Percentiles rank a stretch among this genome's conserved stretches.
These are phyloP conservation scores for Globisporangium canariense DNA, from an alignment of 352 stramenopile species.

Conservation along the genomic window DNA sequence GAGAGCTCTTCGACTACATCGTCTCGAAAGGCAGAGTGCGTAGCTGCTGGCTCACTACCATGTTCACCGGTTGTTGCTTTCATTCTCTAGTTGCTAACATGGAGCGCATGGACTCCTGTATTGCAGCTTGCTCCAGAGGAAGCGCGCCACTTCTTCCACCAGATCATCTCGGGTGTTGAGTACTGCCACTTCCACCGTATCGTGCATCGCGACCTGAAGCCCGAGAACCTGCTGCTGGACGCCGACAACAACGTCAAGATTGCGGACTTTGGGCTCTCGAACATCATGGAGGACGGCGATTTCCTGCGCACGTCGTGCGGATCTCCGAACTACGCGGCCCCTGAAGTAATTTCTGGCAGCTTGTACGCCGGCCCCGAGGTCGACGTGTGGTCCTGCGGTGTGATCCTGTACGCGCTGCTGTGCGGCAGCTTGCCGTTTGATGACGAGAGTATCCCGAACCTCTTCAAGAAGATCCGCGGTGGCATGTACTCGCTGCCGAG, in stretches of 20 bases:
- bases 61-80: not conserved
- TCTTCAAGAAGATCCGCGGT: conserved; percentile 99
- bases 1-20: conserved; percentile 99
- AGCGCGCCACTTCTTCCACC: conserved; percentile 99
- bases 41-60: not conserved
- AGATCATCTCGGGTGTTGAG: conserved; percentile 97
- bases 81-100: not conserved
- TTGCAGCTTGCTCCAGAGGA: conserved; percentile 93
- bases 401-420: conserved; percentile 99
- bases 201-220: conserved; percentile 98
- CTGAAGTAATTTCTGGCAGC: conserved; percentile 98
- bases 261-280: conserved; percentile 99
- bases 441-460: conserved; percentile 97
- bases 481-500: conserved; percentile 98
- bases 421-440: conserved; percentile 98
- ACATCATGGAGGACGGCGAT: conserved; percentile 98
- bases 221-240: conserved; percentile 97
- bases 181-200: conserved; percentile 99
- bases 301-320: conserved; percentile 98
- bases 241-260: conserved; percentile 99
- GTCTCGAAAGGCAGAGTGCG: conserved; percentile 92
- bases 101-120: not conserved
- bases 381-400: conserved; percentile 98
- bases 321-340: conserved; percentile 99
- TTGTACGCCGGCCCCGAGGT: conserved; percentile 98